phyloP scores from a whole-genome alignment of 345 rosid species.

The Eucalyptus erythrocorys region DNA sequence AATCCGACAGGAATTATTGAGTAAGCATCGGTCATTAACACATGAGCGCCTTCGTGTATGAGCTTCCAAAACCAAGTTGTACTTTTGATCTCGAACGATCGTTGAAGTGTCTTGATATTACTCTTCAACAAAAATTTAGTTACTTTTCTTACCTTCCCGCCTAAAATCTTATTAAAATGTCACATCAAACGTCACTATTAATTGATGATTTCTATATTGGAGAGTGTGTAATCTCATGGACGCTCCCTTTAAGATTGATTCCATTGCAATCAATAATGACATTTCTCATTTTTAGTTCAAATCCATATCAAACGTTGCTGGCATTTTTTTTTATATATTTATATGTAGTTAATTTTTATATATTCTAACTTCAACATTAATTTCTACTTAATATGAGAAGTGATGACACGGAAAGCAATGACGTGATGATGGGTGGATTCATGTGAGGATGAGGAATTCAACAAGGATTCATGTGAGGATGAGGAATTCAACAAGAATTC shows the following conservation, averaged over 20 bases:
- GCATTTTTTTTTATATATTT: background rate
- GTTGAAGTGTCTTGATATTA: background rate
- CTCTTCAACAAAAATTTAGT: background rate
- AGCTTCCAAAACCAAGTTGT: background rate
- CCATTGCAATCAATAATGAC: background rate
- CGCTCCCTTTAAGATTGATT: background rate
- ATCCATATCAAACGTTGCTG: accelerated
- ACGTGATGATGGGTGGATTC: background rate
- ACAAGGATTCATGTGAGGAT: background rate
- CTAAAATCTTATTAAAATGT: background rate
- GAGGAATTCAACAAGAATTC: background rate
- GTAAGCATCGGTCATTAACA: background rate
- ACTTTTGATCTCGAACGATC: background rate
- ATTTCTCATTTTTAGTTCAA: background rate
- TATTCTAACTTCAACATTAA: background rate
- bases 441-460: background rate
- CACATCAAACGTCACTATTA: background rate
- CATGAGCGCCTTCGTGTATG: background rate
- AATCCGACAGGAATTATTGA: background rate
- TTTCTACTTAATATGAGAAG: background rate
- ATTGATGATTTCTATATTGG: background rate
- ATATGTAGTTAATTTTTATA: background rate
- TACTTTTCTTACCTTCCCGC: accelerated
- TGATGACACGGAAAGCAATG: background rate
- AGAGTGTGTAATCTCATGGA: background rate